phyloP scores from a whole-genome alignment of 768 basidiomycete genomes.

The Panaeolus cyanescens region DNA sequence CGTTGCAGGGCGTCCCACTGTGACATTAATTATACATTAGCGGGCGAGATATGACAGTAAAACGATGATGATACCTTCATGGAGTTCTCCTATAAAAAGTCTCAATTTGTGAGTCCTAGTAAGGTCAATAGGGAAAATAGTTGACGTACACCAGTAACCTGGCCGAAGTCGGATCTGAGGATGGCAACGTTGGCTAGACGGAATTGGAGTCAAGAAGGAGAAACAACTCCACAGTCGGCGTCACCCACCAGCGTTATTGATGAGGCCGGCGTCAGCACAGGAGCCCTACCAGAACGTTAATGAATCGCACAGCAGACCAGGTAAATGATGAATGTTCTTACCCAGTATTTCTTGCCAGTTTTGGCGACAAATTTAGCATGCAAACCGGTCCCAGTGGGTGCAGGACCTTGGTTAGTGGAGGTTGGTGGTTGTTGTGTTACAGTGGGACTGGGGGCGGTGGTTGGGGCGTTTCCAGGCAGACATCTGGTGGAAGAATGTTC shows the following conservation, averaged over 20 bases:
- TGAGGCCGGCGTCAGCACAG: conserved; percentile 27
- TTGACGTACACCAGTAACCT: conserved; percentile 35
- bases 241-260: conserved; percentile 30
- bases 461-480: conserved; percentile 13
- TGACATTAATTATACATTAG: neutral
- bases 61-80: conserved; percentile 31
- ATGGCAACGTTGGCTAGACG: conserved; percentile 31
- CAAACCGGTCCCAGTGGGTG: conserved; percentile 20
- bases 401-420: conserved; percentile 5
- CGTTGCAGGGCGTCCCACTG: conserved; percentile 41
- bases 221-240: neutral
- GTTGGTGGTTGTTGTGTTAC: conserved; percentile 6
- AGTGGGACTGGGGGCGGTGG: conserved; percentile 7
- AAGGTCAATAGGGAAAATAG: neutral
- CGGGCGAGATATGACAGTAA: neutral
- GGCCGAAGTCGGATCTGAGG: conserved; percentile 39
- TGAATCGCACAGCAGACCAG: neutral
- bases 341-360: conserved; percentile 36
- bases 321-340: conserved; percentile 4
- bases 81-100: conserved; percentile 29
- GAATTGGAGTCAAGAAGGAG: neutral
- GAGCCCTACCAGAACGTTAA: conserved; percentile 15
- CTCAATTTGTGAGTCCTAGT: neutral
- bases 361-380: conserved; percentile 30
- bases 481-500: conserved; percentile 6